Evolutionary conservation across 176 grass and related monocot species (phyloP), one percentile per base, ranked within the genome.

Genomic region (Eleusine indica): DNA sequence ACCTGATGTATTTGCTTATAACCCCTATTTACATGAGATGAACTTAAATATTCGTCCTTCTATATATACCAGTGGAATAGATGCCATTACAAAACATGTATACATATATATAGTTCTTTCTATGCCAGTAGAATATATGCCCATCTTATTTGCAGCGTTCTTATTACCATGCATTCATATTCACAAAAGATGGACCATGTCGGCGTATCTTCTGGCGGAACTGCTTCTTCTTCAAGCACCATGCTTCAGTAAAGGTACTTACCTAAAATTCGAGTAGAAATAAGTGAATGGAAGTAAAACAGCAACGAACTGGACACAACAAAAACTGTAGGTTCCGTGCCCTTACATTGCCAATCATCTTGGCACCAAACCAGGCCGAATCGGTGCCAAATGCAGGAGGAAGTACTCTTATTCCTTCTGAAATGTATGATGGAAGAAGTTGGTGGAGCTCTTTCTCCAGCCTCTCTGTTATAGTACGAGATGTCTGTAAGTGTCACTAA

Each of bases 321-420:
- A 35, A 10, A 40, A 57, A 3, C 16, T 66, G 39, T 41, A 71
- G 25, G 38, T 32, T 38, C 16, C 22, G 69, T 58, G 49, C 72
- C 14, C 86, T 91, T 90, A 99, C 96, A 82, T 91, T 99, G 74
- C 93, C 88, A 68, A 99, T 85, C 71, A 92, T 90, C 87, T 99
- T 99, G 81, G 93, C 96, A 44, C 89, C 93, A 63, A 93, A 89
- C 96, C 93, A 99, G 64, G 93, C 93, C 6, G 93, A 89, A 79
- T 99, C 91, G 28, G 85, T 71, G 70, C 89, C 91, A 76, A 85
- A 92, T 68, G 91, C 66, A 57, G 96, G 91, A 69, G 93, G 91
- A 53, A 90, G 29, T 68, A 99, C 93, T 70, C 91, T 90, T 76
- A 99, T 83, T 86, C 96, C 96, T 49, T 94, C 87, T 64, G 96